A percentile compares a stretch with the other conserved stretches of the same genome.
Evolutionary conservation across 352 stramenopile genomes (phyloP).

Genomic region (Phytopythium cucurbitacearum): DNA sequence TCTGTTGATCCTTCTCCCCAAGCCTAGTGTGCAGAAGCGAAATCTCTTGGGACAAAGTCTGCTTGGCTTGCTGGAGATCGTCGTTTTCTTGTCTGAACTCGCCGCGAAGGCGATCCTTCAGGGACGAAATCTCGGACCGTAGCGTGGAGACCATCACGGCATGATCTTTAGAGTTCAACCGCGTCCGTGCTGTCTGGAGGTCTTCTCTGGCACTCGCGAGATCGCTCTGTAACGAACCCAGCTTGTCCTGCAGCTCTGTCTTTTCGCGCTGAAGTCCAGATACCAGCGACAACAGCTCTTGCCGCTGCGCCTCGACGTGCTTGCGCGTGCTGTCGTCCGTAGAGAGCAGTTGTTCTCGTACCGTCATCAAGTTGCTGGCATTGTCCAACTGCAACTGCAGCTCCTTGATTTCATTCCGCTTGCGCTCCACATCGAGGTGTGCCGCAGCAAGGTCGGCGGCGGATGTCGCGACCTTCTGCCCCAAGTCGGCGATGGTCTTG

Average conservation of each 20-base stretch:
- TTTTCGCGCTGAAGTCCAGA: conserved; percentile 41
- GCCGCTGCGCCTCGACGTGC: conserved; percentile 36
- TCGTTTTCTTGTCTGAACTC: conserved; percentile 70
- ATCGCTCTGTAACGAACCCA: conserved; percentile 19
- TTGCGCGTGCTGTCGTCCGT: conserved; percentile 39
- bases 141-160: conserved; percentile 55
- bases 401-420: conserved; percentile 42
- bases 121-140: conserved; percentile 43
- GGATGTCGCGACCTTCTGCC: conserved; percentile 25
- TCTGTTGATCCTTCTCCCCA: conserved; percentile 39
- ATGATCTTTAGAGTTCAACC: conserved; percentile 45
- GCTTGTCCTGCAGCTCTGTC: conserved; percentile 18
- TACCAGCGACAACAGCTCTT: conserved; percentile 37
- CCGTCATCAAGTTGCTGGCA: conserved; percentile 23
- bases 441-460: conserved; percentile 16
- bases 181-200: conserved; percentile 29
- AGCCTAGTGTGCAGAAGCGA: conserved; percentile 25
- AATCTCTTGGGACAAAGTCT: conserved; percentile 40
- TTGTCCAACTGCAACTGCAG: conserved; percentile 49
- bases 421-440: conserved; percentile 35
- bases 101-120: conserved; percentile 54
- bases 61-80: conserved; percentile 27
- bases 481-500: conserved; percentile 25
- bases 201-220: conserved; percentile 21
- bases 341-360: conserved; percentile 47